Percentiles rank a stretch among this genome's conserved stretches.
Conservation (phyloP, 1,139 yeast genomes). For the Sugiyamaella grinbergsii region DNA sequence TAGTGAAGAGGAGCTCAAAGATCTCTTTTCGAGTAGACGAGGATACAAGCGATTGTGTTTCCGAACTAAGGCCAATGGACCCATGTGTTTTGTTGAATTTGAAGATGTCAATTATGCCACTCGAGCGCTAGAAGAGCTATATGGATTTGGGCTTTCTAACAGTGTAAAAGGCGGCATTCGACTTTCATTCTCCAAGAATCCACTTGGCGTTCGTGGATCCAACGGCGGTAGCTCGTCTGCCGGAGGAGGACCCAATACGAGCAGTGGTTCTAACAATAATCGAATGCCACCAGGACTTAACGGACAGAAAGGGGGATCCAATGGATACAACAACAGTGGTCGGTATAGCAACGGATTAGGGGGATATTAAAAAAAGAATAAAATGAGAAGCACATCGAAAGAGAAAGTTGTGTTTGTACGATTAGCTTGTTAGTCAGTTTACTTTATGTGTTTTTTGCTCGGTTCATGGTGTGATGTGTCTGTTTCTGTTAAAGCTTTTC, state of each 20-base stretch:
- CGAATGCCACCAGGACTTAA: constrained; percentile 18
- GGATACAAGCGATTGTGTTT: constrained; percentile 93
- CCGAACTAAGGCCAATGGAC: constrained; percentile 70
- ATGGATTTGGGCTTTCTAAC: constrained; percentile 78
- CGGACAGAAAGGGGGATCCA: constrained; percentile 24
- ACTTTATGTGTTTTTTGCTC: not conserved
- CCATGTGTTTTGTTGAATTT: constrained; percentile 99
- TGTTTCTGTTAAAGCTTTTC: constrained; percentile 4
- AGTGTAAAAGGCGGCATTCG: constrained; percentile 87
- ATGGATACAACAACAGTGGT: constrained; percentile 20
- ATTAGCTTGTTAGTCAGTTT: constrained; percentile 1
- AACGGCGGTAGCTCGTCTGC: constrained; percentile 21
- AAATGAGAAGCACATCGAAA: not conserved
- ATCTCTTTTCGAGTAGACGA: constrained; percentile 81
- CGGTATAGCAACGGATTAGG: constrained; percentile 11
- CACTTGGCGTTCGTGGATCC: constrained; percentile 77
- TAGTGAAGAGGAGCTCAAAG: constrained; percentile 87
- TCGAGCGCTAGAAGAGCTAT: constrained; percentile 86
- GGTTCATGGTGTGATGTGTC: constrained; percentile 5
- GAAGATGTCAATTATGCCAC: constrained; percentile 95
- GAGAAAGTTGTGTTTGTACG: constrained; percentile 8
- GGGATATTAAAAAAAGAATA: constrained; percentile 7
- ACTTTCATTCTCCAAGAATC: constrained; percentile 90
- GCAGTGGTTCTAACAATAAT: constrained; percentile 17
- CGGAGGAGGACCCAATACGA: constrained; percentile 21